Percentiles rank a stretch among this genome's conserved stretches.
Evolutionary conservation across 2,329 filamentous ascomycete species (phyloP).

Genomic region (Nothophaeocryptopus gaeumannii): DNA sequence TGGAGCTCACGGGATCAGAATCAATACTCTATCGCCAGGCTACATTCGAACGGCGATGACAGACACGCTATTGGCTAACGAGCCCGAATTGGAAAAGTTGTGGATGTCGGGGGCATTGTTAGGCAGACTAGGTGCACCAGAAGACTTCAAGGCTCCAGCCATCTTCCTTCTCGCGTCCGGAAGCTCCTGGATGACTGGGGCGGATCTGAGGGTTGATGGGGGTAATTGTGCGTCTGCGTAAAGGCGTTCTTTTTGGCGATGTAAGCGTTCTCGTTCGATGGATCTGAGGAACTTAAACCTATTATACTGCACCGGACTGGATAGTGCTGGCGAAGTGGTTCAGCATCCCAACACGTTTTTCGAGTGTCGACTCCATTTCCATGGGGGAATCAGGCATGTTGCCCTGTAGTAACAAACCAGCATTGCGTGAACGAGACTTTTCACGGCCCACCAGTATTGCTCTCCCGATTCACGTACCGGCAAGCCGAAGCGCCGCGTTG

Average conservation of each 20-base stretch:
- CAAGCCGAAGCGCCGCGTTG: too few species aligned
- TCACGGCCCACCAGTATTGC: too few species aligned
- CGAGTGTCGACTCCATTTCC: too few species aligned
- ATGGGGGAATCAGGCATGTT: too few species aligned
- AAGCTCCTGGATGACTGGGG: conserved; percentile 68
- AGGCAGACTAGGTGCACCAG: conserved; percentile 53
- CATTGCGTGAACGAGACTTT: too few species aligned
- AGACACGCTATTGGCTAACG: conserved; percentile 36
- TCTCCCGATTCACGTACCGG: too few species aligned
- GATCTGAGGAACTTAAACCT: background rate
- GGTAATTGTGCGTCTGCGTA: conserved; percentile 50
- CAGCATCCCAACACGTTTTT: too few species aligned
- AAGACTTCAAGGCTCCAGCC: conserved; percentile 63
- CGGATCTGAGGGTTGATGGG: conserved; percentile 68
- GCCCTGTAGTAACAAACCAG: too few species aligned
- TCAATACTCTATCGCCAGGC: conserved; percentile 36
- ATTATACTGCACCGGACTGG: background rate
- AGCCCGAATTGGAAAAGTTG: conserved; percentile 51
- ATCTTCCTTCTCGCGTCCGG: conserved; percentile 66
- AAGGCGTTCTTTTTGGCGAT: background rate
- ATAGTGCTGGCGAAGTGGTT: too few species aligned
- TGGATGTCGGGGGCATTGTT: conserved; percentile 57
- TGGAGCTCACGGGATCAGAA: conserved; percentile 38
- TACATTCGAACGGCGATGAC: conserved; percentile 40
- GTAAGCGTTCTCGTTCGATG: background rate